Base-by-base conservation (phyloP, 768 basidiomycete genomes). In the Tephrocybe rancida region DNA sequence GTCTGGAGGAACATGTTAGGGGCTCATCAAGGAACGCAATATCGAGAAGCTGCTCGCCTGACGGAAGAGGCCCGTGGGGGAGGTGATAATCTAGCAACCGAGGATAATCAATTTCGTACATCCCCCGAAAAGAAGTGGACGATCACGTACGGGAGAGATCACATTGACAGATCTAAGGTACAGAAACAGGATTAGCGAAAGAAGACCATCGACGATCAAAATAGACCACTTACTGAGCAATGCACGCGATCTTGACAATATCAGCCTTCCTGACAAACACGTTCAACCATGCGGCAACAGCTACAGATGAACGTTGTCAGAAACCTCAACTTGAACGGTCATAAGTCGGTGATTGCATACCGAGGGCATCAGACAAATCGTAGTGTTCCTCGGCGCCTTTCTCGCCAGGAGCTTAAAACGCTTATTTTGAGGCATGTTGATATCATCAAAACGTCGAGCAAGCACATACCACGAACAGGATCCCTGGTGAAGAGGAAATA, bases 201-300 rank as follows among this genome's bases (percentile, higher is more conserved):
- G 19, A n/a, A 14, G 19, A 13, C 37, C 3, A 25, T 13, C 4
- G 41, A 47, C 19, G 34, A 27, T n/a, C 18, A 42, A 32, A 32
- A 26, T 19, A 41, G 22, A 34, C 8, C 39, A 71, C 78, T 47
- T 64, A 78, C 73, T 86, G 84, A 3, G 84, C 83, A 41, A 84
- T 77, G 60, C 83, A 85, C 1, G 83, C 83, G 44, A 85, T 81
- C 55, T 81, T 80, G 39, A 85, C 78, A 6, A 83, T 70, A 58
- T 83, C 79, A 4, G 81, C 79, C 46, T 86, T 81, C 16, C 83
- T 73, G 5, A 85, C 75, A 55, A 86, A 81, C 4, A 84, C 77
- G 60, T 85, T 84, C 48, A 86, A 65, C 82, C 83, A 86, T 8
- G 80, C 71, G 2, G 79, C 81, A 45, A 86, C 81, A 16, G 82